Evolutionary conservation across 306 rosid species (phyloP).

Genomic region (Prunus mira): DNA sequence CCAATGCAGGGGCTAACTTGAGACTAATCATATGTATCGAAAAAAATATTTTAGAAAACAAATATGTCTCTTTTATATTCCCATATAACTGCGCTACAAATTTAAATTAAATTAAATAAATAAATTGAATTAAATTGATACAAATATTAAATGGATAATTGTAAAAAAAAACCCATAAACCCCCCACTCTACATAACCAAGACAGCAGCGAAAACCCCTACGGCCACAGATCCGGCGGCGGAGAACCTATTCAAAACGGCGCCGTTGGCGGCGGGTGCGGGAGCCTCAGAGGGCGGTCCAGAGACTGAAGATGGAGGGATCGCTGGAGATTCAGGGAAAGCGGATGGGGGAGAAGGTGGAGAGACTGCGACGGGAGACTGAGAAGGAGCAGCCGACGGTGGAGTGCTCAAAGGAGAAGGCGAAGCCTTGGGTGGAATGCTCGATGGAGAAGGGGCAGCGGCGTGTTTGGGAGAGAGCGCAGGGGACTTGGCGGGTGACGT

Average conservation of each 20-base stretch:
- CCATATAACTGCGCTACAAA: too few relatives aligned
- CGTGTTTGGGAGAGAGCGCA: not conserved
- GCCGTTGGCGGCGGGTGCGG: not conserved
- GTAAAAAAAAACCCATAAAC: not conserved
- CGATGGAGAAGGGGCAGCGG: not conserved
- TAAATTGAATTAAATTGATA: not conserved
- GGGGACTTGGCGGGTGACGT: conserved; percentile 7
- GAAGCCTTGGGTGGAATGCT: conserved; percentile 1
- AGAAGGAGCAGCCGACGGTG: conserved; percentile 19
- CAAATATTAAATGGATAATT: not conserved
- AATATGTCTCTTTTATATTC: too few relatives aligned
- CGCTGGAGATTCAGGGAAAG: not conserved
- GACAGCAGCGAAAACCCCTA: conserved; percentile 28
- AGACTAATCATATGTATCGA: too few relatives aligned
- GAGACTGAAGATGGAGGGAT: not conserved
- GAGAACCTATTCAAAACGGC: conserved; percentile 17
- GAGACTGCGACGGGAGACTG: not conserved
- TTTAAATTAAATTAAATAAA: too few relatives aligned
- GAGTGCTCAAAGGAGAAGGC: too few relatives aligned
- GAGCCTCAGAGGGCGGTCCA: not conserved
- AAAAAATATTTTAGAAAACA: too few relatives aligned
- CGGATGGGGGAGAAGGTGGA: conserved; percentile 20
- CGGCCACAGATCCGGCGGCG: conserved; percentile 30
- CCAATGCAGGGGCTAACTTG: too few relatives aligned
- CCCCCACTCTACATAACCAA: conserved; percentile 26